These are phyloP conservation scores for Fusarium tuaranense DNA, from an alignment of 2,329 filamentous ascomycete genomes.

Conservation along the genomic window DNA sequence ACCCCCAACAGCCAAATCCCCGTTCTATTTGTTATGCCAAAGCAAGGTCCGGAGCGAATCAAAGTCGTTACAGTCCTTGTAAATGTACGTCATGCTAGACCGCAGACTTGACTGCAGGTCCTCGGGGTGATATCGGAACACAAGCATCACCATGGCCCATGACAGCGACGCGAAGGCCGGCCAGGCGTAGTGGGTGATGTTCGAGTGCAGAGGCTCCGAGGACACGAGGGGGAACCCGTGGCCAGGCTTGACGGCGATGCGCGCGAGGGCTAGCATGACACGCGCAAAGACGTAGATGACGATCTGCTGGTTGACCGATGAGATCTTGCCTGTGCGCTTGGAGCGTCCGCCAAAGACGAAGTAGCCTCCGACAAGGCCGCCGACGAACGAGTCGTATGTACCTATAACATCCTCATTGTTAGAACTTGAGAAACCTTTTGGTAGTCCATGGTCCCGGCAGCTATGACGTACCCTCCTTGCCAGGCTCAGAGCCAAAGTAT, in stretches of 20 bases:
- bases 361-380: slow-evolving; percentile 91
- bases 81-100: slow-evolving; percentile 98
- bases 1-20: not conserved
- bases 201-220: slow-evolving; percentile 57
- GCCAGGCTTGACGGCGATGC: slow-evolving; percentile 79
- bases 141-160: slow-evolving; percentile 95
- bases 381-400: slow-evolving; percentile 85
- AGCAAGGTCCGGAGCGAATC: slow-evolving; percentile 86
- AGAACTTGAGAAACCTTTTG: not conserved
- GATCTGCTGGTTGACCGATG: slow-evolving; percentile 93
- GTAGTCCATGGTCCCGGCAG: not conserved
- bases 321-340: slow-evolving; percentile 74
- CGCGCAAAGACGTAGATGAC: slow-evolving; percentile 98
- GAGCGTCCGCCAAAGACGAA: slow-evolving; percentile 83
- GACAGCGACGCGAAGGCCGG: slow-evolving; percentile 90
- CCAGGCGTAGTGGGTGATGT: slow-evolving; percentile 82
- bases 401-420: slow-evolving; percentile 52
- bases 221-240: slow-evolving; percentile 64
- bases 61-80: slow-evolving; percentile 89
- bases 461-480: slow-evolving; percentile 67
- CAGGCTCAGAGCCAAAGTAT: slow-evolving; percentile 66
- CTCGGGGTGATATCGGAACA: slow-evolving; percentile 93
- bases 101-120: slow-evolving; percentile 91
- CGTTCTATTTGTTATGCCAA: slow-evolving; percentile 79
- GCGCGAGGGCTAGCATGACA: slow-evolving; percentile 85